Base-by-base conservation (phyloP, 441 rosid genomes). In the Iberis amara region DNA sequence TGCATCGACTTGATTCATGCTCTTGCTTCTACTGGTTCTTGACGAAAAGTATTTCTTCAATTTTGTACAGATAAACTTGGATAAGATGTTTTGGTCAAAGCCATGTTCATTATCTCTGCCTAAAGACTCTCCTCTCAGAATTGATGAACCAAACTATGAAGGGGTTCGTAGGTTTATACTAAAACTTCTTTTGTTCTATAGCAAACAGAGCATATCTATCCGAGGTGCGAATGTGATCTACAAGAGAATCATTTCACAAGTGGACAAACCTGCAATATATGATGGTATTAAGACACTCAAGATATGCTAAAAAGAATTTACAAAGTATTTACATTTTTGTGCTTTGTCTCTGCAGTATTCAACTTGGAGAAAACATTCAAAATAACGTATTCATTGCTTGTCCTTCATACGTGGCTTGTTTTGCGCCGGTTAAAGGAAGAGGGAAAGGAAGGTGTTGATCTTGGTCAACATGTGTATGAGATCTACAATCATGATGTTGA, bases 361-460 rank as follows among this genome's bases (percentile, higher is more conserved):
- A 88, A 79, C 71, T 73, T 92, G 80, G 99, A 92, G 85, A 89
- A 83, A 68, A 86, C 92, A 6, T 89, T 92, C 70, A 85, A 78
- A 57, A 81, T 81, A 74, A 79, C 92, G 0, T 89, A 72, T 67
- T 81, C 92, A 4, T 55, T 92, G 76, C 95, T 92, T 55, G 90
- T 92, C 21, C 92, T 92, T 60, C 97, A 86, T 66, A 79, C 76
- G 96, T 86, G 96, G 97, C 78, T 92, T 47, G 76, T 75, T 53
- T 74, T 92, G 55, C 84, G 95, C 21, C 83, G 96, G 32, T 54
- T 92, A 62, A 92, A 84, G 68, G 86, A 73, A 61, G 97, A 92
- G 40, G 99, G 97, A 56, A 80, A 77, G 50, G 92, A 92, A 57
- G 99, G 99, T 57, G 85, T 76, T 64, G 90, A 92, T 61, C 75